phyloP scores from a whole-genome alignment of 257 asterid genomes.

The Solanum phureja region DNA sequence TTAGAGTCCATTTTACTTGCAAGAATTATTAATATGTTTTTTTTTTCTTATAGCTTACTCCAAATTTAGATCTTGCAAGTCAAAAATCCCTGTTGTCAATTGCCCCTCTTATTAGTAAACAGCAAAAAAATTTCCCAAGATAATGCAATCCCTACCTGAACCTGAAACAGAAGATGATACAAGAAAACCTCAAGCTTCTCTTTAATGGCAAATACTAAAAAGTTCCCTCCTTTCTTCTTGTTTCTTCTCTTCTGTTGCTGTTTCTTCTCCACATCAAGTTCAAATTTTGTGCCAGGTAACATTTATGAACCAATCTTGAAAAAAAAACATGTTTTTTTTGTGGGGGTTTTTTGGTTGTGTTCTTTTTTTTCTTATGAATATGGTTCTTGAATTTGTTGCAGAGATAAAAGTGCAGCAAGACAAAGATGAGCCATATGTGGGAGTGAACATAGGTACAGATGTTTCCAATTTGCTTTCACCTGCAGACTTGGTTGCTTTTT shows the following conservation, averaged over 20 bases:
- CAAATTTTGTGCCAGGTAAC: constrained; percentile 36
- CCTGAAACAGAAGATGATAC: constrained; percentile 56
- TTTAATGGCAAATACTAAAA: constrained; percentile 39
- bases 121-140: background rate
- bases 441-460: constrained; percentile 91
- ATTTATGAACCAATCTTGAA: background rate
- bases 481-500: constrained; percentile 53
- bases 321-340: background rate
- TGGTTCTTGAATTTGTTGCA: constrained; percentile 12
- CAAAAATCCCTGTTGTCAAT: constrained; percentile 13
- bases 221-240: constrained; percentile 21
- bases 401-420: constrained; percentile 45
- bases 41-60: background rate
- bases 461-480: constrained; percentile 59
- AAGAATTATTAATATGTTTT: constrained; percentile 4
- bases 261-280: background rate
- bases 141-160: constrained; percentile 23
- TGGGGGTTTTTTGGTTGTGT: background rate
- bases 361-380: background rate
- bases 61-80: constrained; percentile 11
- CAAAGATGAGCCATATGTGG: constrained; percentile 71
- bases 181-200: constrained; percentile 15
- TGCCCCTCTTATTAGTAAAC: background rate
- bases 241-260: constrained; percentile 1
- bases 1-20: constrained; percentile 1